Percentiles rank a stretch among this genome's conserved stretches.
phyloP scores from a whole-genome alignment of 2,329 filamentous ascomycete species.

The Coniochaeta hoffmannii region DNA sequence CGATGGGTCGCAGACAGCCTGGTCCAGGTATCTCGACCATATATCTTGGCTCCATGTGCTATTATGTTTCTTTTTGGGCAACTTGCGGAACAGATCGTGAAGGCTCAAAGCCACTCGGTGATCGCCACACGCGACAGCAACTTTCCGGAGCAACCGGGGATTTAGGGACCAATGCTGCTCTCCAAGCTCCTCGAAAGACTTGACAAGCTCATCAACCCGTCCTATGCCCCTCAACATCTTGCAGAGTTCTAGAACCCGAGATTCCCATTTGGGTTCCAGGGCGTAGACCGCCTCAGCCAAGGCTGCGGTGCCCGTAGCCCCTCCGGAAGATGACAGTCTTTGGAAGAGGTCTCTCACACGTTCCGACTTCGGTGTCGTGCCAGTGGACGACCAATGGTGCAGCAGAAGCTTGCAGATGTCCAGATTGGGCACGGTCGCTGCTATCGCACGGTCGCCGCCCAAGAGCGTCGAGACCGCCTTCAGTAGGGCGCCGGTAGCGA shows the following conservation, averaged over 20 bases:
- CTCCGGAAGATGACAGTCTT: background rate
- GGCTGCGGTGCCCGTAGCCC: background rate
- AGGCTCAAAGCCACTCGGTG: constrained; percentile 11
- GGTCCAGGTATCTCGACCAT: constrained; percentile 1
- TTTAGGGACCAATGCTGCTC: background rate
- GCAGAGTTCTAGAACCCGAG: background rate
- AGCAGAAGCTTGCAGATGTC: constrained; percentile 1
- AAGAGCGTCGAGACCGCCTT: background rate
- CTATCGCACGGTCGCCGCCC: background rate
- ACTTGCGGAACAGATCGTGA: constrained; percentile 10
- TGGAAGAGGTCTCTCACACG: background rate
- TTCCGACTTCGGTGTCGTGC: background rate
- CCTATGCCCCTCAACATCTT: background rate
- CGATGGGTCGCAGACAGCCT: background rate
- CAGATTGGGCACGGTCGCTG: background rate
- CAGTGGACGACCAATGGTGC: background rate
- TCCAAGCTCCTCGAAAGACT: background rate
- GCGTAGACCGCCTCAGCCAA: background rate
- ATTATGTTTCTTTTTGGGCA: background rate
- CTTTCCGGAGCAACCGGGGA: constrained; percentile 9
- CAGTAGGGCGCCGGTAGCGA: background rate
- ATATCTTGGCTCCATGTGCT: constrained; percentile 9
- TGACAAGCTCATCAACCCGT: background rate
- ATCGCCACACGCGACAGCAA: constrained; percentile 16
- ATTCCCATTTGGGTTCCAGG: background rate